phyloP scores from a whole-genome alignment of 495 filamentous ascomycete species.

The Penicillium egyptiacum region DNA sequence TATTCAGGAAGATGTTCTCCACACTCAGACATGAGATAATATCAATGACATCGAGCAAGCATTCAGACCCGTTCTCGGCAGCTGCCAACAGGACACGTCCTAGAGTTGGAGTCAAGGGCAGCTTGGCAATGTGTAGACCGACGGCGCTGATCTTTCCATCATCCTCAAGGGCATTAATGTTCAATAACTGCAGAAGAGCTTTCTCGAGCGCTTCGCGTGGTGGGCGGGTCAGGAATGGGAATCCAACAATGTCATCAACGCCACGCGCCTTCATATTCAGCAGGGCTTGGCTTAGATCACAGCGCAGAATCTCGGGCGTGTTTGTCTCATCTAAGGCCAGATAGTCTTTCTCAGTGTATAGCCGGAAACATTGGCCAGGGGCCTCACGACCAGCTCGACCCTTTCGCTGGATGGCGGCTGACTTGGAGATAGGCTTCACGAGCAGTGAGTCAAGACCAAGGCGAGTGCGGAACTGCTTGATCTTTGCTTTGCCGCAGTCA shows the following conservation, averaged over 20 bases:
- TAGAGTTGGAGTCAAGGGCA: constrained; percentile 80
- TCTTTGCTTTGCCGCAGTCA: constrained; percentile 91
- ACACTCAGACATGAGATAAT: constrained; percentile 86
- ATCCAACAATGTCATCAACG: constrained; percentile 75
- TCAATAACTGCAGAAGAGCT: constrained; percentile 75
- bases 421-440: constrained; percentile 87
- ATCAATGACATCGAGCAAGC: constrained; percentile 82
- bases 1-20: constrained; percentile 83
- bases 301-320: constrained; percentile 85
- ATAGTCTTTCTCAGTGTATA: constrained; percentile 86
- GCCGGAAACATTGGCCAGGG: constrained; percentile 80
- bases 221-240: constrained; percentile 83
- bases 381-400: constrained; percentile 94
- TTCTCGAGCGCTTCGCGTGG: constrained; percentile 76
- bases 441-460: constrained; percentile 90
- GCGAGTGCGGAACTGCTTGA: constrained; percentile 83
- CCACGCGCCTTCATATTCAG: constrained; percentile 93
- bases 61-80: constrained; percentile 63
- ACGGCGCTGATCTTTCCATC: constrained; percentile 69
- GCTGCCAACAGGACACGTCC: constrained; percentile 83
- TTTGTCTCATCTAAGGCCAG: constrained; percentile 66
- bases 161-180: constrained; percentile 73
- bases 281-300: constrained; percentile 81
- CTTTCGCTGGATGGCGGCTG: constrained; percentile 85
- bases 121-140: constrained; percentile 73